Evolutionary conservation across 1,284 basidiomycete species (phyloP).

Genomic region (Athelia psychrophila): DNA sequence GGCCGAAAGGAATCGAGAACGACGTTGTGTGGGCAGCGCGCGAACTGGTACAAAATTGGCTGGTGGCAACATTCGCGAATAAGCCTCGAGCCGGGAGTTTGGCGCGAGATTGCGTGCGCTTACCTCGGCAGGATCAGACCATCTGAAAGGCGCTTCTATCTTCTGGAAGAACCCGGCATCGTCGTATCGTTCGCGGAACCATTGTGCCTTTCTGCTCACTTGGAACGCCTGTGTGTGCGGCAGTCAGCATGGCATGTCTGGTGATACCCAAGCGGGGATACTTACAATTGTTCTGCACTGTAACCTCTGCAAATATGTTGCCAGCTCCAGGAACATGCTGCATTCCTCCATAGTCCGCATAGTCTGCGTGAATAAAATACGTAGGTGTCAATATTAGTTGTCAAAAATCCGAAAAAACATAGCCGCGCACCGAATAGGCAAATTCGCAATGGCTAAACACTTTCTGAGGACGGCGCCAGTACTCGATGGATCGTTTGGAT

Average conservation of each 20-base stretch:
- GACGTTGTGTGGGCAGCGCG: slow-evolving; percentile 22
- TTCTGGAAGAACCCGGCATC: slow-evolving; percentile 20
- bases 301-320: slow-evolving; percentile 30
- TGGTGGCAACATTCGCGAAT: neutral
- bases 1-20: slow-evolving; percentile 43
- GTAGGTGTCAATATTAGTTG: neutral
- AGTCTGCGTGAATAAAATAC: neutral
- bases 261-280: too few species aligned
- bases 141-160: slow-evolving; percentile 37
- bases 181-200: slow-evolving; percentile 34
- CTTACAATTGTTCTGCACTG: slow-evolving; percentile 36
- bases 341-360: slow-evolving; percentile 9
- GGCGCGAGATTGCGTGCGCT: slow-evolving; percentile 5
- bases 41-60: slow-evolving; percentile 20
- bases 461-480: neutral
- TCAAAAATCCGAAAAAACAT: neutral
- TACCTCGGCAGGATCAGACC: slow-evolving; percentile 49
- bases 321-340: slow-evolving; percentile 23
- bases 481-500: too few species aligned
- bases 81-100: neutral
- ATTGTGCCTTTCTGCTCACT: slow-evolving; percentile 32
- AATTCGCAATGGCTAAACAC: neutral
- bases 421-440: neutral
- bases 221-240: slow-evolving; percentile 31
- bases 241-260: too few species aligned